Percentiles rank a stretch among this genome's conserved stretches.
Conservation (phyloP, 2,329 filamentous ascomycete species). For the Trichoderma afroharzianum region DNA sequence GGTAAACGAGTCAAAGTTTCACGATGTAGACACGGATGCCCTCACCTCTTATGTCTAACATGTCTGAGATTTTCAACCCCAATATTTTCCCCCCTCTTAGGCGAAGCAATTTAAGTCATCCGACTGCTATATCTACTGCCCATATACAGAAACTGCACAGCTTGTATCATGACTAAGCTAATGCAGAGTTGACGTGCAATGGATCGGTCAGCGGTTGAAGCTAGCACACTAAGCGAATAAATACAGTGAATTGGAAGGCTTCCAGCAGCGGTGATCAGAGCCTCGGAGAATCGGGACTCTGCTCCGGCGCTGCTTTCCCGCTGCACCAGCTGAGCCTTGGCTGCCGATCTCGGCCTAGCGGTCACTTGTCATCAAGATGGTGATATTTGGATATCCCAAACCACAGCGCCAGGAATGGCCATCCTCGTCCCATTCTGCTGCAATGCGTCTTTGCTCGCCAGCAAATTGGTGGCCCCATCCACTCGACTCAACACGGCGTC, state of each 20-base stretch:
- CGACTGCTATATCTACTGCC: background rate
- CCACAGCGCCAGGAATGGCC: background rate
- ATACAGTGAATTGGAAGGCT: background rate
- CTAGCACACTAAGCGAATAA: background rate
- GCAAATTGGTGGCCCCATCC: background rate
- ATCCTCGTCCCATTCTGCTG: background rate
- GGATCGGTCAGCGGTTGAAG: background rate
- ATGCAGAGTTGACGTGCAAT: background rate
- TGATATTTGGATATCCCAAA: background rate
- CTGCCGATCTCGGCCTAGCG: constrained; percentile 32
- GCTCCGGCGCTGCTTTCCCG: background rate
- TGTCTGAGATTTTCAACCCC: background rate
- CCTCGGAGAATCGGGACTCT: constrained; percentile 5
- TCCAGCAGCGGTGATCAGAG: background rate
- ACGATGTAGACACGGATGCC: background rate
- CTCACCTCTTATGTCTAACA: background rate
- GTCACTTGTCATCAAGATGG: background rate
- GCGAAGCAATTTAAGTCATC: background rate
- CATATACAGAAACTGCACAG: background rate
- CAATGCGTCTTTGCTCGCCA: constrained; percentile 6
- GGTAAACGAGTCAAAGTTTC: background rate
- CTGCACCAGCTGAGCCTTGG: constrained; percentile 27
- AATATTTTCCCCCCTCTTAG: background rate
- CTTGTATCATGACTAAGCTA: background rate
- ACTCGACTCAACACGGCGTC: background rate